Base-by-base conservation (phyloP, 2,329 filamentous ascomycete species). In the Pseudocercospora musae region DNA sequence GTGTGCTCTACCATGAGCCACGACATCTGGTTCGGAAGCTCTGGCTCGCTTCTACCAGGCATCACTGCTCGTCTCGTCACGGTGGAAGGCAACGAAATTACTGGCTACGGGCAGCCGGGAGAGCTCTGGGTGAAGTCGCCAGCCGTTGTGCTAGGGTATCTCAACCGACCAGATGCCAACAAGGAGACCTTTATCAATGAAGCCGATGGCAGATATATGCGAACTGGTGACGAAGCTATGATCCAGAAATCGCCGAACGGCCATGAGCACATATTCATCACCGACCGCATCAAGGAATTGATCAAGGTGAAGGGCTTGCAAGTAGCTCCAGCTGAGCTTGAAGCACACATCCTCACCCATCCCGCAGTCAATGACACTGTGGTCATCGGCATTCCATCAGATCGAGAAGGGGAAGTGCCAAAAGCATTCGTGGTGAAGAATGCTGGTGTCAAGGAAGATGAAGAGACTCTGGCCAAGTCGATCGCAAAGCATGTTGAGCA, bases 101-200 rank as follows among this genome's bases (percentile, higher is more conserved):
- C 84, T 0, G 83, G 79, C 7, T 87, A 90, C 68, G 86, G 94
- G 64, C 85, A 87, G 50, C 90, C 89, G 0, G 93, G 93, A 37
- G 93, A 97, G 76, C 83, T 97, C 13, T 82, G 91, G 18, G 84
- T 96, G 21, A 90, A 91, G 73, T 86, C 86, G 0, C 92, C 92
- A 0, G 87, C 88, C 0, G 85, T 96, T 0, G 87, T 90, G 0
- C 77, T 96, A 0, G 93, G 93, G 0, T 97, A 97, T 69, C 79
- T 96, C 58, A 89, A 96, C 78, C 96, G 96, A 72, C 87, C 90
- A 49, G 88, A 90, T 71, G 92, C 93, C 2, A 96, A 88, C 20
- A 81, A 84, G 57, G 73, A 74, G 58, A 95, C 92, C 0, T 97
- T 92, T 71, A 81, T 87, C 1, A 73, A 78, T 13, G 87, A 87